phyloP scores from a whole-genome alignment of 306 rosid genomes.

The Dryas octopetala region DNA sequence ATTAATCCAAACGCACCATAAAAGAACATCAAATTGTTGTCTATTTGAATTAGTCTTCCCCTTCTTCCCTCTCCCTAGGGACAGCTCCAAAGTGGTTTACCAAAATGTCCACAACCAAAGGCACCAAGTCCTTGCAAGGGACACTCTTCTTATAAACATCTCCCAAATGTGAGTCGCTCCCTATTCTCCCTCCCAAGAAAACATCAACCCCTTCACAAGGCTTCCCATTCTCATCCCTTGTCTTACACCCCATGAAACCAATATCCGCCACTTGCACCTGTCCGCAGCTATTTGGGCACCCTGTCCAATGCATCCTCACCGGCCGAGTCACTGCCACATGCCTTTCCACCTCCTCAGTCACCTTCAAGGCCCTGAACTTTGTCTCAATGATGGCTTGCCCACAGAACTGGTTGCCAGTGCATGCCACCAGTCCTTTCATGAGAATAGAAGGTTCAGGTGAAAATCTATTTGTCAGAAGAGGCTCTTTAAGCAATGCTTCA shows the following conservation, averaged over 20 bases:
- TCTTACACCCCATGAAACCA: constrained; percentile 97
- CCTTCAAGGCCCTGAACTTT: constrained; percentile 80
- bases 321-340: constrained; percentile 60
- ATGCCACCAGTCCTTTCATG: constrained; percentile 86
- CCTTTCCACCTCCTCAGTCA: constrained; percentile 81
- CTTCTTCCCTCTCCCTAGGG: constrained; percentile 73
- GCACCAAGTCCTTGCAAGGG: constrained; percentile 90
- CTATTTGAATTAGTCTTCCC: constrained; percentile 44
- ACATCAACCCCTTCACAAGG: constrained; percentile 77
- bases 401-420: constrained; percentile 93
- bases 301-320: constrained; percentile 98
- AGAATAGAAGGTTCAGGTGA: constrained; percentile 75
- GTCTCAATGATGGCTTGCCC: constrained; percentile 97
- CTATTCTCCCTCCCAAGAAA: constrained; percentile 86
- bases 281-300: constrained; percentile 87
- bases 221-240: constrained; percentile 89
- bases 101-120: constrained; percentile 71
- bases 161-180: constrained; percentile 91
- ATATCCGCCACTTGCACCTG: constrained; percentile 98
- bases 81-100: constrained; percentile 78
- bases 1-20: too few species aligned
- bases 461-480: constrained; percentile 52
- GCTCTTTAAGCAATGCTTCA: constrained; percentile 60
- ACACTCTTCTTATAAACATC: constrained; percentile 76
- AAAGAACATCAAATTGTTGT: too few species aligned